phyloP scores from a whole-genome alignment of 192 early-diverging fungal genomes.

The Chytriomyces sp. region DNA sequence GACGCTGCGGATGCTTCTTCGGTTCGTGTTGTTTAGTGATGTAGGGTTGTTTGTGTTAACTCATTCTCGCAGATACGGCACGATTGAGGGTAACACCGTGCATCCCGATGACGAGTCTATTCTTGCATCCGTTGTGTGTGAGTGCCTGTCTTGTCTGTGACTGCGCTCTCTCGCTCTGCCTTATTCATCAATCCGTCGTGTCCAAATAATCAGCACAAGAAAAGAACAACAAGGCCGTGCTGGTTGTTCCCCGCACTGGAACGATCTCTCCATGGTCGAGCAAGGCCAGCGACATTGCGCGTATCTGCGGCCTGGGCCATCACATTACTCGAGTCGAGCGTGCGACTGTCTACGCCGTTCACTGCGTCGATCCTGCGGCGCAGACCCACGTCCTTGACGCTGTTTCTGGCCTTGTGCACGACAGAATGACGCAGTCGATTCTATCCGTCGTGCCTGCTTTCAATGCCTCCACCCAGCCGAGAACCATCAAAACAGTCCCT shows the following conservation, averaged over 20 bases:
- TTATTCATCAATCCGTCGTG: too few species aligned
- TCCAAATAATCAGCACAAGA: background rate
- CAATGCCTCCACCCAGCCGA: conserved; percentile 38
- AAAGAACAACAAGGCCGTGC: conserved; percentile 29
- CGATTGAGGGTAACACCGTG: conserved; percentile 43
- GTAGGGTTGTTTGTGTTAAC: too few species aligned
- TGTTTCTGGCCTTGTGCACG: conserved; percentile 69
- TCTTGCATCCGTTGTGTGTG: conserved; percentile 51
- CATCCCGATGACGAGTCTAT: conserved; percentile 48
- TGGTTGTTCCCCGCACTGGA: conserved; percentile 89
- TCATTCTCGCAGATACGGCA: conserved; percentile 37
- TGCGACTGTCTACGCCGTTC: conserved; percentile 75
- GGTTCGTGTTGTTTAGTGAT: background rate
- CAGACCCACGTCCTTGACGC: conserved; percentile 38
- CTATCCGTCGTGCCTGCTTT: conserved; percentile 65
- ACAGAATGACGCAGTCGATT: conserved; percentile 94
- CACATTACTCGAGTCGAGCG: conserved; percentile 87
- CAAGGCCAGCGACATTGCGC: conserved; percentile 98
- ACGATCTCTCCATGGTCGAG: conserved; percentile 99
- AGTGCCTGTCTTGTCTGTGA: background rate
- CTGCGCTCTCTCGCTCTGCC: too few species aligned
- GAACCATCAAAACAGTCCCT: conserved; percentile 67
- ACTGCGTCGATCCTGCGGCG: conserved; percentile 6
- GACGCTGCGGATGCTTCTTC: conserved; percentile 43
- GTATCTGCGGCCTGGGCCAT: conserved; percentile 80